Evolutionary conservation across 2,329 filamentous ascomycete genomes (phyloP).

Genomic region (Diplodia seriata): DNA sequence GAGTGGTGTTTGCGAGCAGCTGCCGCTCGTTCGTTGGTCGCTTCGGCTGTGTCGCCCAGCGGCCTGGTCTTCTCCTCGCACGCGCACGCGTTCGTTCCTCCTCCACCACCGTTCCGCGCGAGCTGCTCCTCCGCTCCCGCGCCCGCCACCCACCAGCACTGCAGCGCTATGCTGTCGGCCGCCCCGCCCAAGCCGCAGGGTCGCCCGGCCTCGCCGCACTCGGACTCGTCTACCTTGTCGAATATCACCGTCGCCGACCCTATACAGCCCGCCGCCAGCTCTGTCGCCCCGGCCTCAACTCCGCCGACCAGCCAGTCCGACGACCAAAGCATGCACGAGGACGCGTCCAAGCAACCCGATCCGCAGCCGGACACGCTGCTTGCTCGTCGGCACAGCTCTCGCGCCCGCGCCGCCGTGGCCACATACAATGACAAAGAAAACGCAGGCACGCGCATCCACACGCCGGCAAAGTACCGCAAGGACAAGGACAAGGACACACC

Average conservation of each 20-base stretch:
- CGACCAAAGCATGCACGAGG: slow-evolving; percentile 60
- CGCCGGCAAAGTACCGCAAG: slow-evolving; percentile 53
- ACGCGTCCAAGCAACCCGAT: slow-evolving; percentile 36
- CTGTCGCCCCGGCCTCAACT: slow-evolving; percentile 64
- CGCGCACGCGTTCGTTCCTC: slow-evolving; percentile 29
- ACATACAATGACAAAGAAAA: slow-evolving; percentile 73
- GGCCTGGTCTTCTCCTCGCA: slow-evolving; percentile 25
- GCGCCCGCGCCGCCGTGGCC: slow-evolving; percentile 61
- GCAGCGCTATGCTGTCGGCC: slow-evolving; percentile 29
- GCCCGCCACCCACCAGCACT: slow-evolving; percentile 1
- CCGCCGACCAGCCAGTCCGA: slow-evolving; percentile 72
- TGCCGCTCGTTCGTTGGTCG: slow-evolving; percentile 15
- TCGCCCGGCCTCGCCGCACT: slow-evolving; percentile 30
- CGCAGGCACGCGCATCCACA: slow-evolving; percentile 67
- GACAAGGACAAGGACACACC: slow-evolving; percentile 37
- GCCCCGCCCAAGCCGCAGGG: slow-evolving; percentile 2
- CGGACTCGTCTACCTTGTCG: slow-evolving; percentile 49
- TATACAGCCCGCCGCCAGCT: slow-evolving; percentile 44
- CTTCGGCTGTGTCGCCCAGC: slow-evolving; percentile 18
- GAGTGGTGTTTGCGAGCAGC: slow-evolving; percentile 2
- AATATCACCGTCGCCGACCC: slow-evolving; percentile 49
- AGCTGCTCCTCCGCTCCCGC: slow-evolving; percentile 26
- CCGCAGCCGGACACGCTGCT: neutral
- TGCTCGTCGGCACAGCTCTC: slow-evolving; percentile 56
- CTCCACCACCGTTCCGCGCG: slow-evolving; percentile 19